Evolutionary conservation across 768 basidiomycete genomes (phyloP), one percentile per base, ranked within the genome.

Genomic region (Trametes maxima): DNA sequence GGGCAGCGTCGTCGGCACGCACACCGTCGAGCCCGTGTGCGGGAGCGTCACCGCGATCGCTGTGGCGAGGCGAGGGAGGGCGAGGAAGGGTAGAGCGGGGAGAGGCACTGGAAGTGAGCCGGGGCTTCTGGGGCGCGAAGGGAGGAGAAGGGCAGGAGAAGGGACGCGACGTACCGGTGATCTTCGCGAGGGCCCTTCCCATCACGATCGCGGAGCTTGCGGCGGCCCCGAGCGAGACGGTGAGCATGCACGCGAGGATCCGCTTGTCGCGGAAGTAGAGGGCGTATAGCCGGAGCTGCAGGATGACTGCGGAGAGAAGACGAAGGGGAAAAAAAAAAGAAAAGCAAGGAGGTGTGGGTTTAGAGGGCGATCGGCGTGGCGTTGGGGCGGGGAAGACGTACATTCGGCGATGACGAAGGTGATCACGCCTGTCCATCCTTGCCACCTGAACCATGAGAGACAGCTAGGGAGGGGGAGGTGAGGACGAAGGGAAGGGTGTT

Each of bases 261-360:
- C 73, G 79, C 65, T 80, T 83, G 71, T 83, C 77, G 22, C 83
- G 68, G 50, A 79, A 80, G 68, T 85, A 86, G 62, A 87, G 72
- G 1, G 85, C 86, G 69, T 85, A 86, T n/a, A 87, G 69, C 28
- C 86, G 82, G 72, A 85, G 80, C 72, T 85, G 85, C 16, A 86
- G 75, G 61, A 86, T 85, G 42, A 81, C 85, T 86, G 60, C 17
- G 28, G 42, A 1, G 37, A 57, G 46, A 14, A 54, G 53, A n/a
- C n/a, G n/a, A n/a, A n/a, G n/a, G n/a, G n/a, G n/a, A n/a, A n/a
- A n/a, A n/a, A n/a, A n/a, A n/a, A n/a, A n/a, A n/a, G 37, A 57
- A 47, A 14, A 54, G 53, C 44, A 37, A 52, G 17, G 28, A 10
- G 24, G 42, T 11, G 13, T 36, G 19, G 12, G 22, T 11, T 46